Evolutionary conservation across 345 rosid genomes (phyloP), one percentile per base, ranked within the genome.

Genomic region (Gossypium herbaceum): DNA sequence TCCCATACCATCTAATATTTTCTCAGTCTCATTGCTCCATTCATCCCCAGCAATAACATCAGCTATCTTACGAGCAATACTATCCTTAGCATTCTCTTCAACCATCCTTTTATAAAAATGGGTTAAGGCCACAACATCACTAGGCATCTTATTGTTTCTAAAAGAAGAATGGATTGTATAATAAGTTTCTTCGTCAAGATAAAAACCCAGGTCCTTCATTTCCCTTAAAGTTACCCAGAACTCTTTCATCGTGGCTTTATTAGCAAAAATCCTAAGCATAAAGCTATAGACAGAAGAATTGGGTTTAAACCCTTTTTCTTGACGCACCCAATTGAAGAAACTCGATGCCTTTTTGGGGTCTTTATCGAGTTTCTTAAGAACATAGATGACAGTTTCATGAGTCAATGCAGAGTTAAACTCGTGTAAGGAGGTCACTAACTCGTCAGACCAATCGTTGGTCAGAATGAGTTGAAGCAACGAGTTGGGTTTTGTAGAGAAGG

Each of bases 131-230:
- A 75, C 82, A 29, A 81, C 85, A 59, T 94, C 94, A 9, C 71
- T 80, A n/a, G 62, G 59, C 83, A 82, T 85, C 71, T 81, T 80
- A 60, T 84, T 86, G 79, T 84, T 88, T 65, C 73, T 90, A 34
- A 92, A 84, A 52, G 68, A 34, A 48, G 76, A 77, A 20, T 60
- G 34, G 68, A 92, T 80, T 0, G 94, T 84, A 34, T 20, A 27
- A 75, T 85, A 87, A 9, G 97, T 90, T 22, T 90, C 94, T 71
- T 90, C 91, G 16, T 88, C 97, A 54, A 92, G 77, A 68, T 78
- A 91, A 87, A 84, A 85, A 72, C 89, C 93, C 66, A 85, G 71
- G 71, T 86, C 89, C 78, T 86, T 92, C 93, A 92, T 92, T 79
- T 85, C 88, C 65, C 70, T 78, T 27, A 94, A 63, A 59, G 78